phyloP scores from a whole-genome alignment of 768 basidiomycete genomes.

The Suillus tomentosus region DNA sequence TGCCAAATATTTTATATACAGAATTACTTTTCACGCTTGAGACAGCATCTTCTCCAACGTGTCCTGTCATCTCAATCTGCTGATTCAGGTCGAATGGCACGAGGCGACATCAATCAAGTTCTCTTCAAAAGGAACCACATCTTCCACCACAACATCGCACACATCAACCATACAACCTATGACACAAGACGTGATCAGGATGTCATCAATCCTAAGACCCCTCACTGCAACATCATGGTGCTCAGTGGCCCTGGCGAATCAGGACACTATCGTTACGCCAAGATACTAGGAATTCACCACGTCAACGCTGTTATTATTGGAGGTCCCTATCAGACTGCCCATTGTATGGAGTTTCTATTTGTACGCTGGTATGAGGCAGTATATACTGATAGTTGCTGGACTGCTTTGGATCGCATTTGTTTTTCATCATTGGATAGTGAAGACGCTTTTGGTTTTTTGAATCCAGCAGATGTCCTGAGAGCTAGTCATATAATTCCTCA shows the following conservation, averaged over 20 bases:
- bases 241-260: constrained; percentile 6
- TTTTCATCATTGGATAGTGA: constrained; percentile 6
- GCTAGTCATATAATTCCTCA: constrained; percentile 19
- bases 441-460: constrained; percentile 17
- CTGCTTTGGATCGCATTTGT: constrained; percentile 12
- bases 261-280: not conserved
- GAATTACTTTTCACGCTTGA: constrained; percentile 12
- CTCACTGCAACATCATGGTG: constrained; percentile 39
- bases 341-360: constrained; percentile 3
- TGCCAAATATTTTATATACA: not conserved
- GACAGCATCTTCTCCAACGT: constrained; percentile 14
- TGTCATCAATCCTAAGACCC: constrained; percentile 37
- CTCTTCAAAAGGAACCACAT: constrained; percentile 22
- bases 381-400: not conserved
- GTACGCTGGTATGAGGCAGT: not conserved
- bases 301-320: not conserved
- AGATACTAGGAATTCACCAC: not conserved
- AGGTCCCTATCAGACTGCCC: not conserved
- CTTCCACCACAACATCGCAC: constrained; percentile 16
- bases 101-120: constrained; percentile 10
- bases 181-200: constrained; percentile 42
- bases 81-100: not conserved
- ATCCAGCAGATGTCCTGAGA: constrained; percentile 19
- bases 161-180: not conserved
- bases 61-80: not conserved